Conservation (phyloP, 2,329 filamentous ascomycete genomes). For the Exserohilum rostratum region DNA sequence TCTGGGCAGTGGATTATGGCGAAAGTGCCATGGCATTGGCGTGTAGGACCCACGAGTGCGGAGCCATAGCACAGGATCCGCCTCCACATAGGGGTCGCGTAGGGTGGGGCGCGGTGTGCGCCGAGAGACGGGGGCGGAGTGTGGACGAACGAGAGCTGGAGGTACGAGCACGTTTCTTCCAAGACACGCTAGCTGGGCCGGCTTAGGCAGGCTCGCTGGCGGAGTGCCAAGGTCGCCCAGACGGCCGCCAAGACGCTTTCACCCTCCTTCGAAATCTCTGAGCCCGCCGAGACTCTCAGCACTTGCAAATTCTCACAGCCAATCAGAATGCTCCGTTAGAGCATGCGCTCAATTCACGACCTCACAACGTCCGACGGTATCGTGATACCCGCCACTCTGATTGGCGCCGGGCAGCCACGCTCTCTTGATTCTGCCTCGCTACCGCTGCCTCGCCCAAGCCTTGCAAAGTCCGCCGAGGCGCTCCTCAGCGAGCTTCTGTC, state of each 20-base stretch:
- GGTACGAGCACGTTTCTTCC: conserved; percentile 4
- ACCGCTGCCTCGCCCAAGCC: conserved; percentile 5
- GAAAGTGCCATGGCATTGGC: conserved; percentile 3
- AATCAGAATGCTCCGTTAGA: background rate
- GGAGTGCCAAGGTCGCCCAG: conserved; percentile 9
- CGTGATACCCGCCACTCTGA: background rate
- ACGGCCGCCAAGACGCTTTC: background rate
- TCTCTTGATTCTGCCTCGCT: conserved; percentile 2
- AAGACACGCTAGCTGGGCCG: background rate
- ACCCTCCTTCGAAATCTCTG: conserved; percentile 10
- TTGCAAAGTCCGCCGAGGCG: conserved; percentile 7
- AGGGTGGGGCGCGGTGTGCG: background rate
- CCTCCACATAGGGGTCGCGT: background rate
- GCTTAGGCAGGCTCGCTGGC: background rate
- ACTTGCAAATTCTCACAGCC: background rate
- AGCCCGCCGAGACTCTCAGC: conserved; percentile 2
- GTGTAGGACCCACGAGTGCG: background rate
- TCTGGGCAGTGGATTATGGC: background rate
- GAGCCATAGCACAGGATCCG: background rate
- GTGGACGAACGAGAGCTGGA: conserved; percentile 4
- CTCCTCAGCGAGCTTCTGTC: conserved; percentile 5
- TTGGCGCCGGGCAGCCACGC: background rate
- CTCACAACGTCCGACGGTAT: background rate
- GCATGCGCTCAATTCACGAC: conserved; percentile 1
- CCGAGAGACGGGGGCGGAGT: background rate